A percentile compares a stretch with the other conserved stretches of the same genome.
phyloP scores from a whole-genome alignment of 345 rosid genomes.

The Euphorbia peplus region DNA sequence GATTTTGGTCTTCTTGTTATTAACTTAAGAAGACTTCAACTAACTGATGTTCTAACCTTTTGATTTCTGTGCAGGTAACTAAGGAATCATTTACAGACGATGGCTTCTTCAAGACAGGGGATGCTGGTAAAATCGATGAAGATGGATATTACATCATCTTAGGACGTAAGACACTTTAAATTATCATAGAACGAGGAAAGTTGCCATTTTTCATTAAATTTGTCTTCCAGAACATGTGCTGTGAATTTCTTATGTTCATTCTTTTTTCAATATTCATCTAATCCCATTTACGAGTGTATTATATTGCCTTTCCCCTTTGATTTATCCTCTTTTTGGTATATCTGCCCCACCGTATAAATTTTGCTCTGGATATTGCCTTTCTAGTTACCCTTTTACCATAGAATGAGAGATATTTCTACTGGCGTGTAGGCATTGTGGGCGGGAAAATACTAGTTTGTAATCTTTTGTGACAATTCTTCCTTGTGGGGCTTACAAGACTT shows the following conservation, averaged over 20 bases:
- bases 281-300: too few species aligned
- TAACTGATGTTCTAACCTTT: constrained; percentile 10
- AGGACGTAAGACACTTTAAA: constrained; percentile 69
- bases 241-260: not conserved
- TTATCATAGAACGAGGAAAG: not conserved
- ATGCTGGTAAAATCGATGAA: constrained; percentile 81
- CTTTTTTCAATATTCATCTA: not conserved
- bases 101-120: constrained; percentile 96
- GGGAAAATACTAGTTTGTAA: not conserved
- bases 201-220: not conserved
- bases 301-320: too few species aligned
- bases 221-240: not conserved
- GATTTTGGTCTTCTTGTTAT: not conserved
- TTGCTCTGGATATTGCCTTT: not conserved
- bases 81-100: constrained; percentile 74
- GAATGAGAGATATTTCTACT: not conserved
- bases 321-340: not conserved
- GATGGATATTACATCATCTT: constrained; percentile 85
- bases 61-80: constrained; percentile 46
- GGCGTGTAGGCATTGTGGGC: not conserved
- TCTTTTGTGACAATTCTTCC: not conserved
- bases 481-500: not conserved
- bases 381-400: not conserved
- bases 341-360: not conserved
- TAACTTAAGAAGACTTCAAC: not conserved